These are phyloP conservation scores for Aegilops bicornis DNA, from an alignment of 176 grass and related monocot genomes.

Conservation along the genomic window DNA sequence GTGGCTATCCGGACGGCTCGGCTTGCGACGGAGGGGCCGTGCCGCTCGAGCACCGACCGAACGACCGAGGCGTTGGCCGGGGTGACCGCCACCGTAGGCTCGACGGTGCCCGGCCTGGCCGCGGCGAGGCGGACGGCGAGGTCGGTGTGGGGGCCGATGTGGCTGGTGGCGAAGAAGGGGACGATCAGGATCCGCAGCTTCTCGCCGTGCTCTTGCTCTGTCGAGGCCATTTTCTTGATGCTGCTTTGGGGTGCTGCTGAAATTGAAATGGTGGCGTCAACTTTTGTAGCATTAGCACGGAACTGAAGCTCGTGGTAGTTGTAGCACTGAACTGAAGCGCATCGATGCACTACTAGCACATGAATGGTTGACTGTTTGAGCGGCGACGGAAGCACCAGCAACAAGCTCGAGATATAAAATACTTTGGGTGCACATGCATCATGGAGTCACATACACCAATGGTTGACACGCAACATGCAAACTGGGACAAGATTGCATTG, in stretches of 20 bases:
- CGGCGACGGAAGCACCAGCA: too few species aligned
- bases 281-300: neutral
- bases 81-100: constrained; percentile 34
- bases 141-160: constrained; percentile 28
- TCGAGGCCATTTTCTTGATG: neutral
- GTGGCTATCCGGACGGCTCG: neutral
- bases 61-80: constrained; percentile 3
- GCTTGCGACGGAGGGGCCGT: neutral
- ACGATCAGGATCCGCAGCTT: constrained; percentile 22
- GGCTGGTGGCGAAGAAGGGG: constrained; percentile 41
- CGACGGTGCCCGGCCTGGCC: neutral
- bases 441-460: too few species aligned
- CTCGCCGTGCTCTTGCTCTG: neutral
- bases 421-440: too few species aligned
- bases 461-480: too few species aligned
- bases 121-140: constrained; percentile 28
- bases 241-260: neutral
- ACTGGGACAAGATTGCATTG: too few species aligned
- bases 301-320: neutral
- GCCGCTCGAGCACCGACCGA: neutral
- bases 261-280: neutral
- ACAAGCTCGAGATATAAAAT: too few species aligned
- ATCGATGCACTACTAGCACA: neutral
- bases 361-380: neutral
- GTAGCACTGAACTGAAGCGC: neutral